These are phyloP conservation scores for Monosporozyma yasuniensis DNA, from an alignment of 805 yeast species.

Conservation along the genomic window DNA sequence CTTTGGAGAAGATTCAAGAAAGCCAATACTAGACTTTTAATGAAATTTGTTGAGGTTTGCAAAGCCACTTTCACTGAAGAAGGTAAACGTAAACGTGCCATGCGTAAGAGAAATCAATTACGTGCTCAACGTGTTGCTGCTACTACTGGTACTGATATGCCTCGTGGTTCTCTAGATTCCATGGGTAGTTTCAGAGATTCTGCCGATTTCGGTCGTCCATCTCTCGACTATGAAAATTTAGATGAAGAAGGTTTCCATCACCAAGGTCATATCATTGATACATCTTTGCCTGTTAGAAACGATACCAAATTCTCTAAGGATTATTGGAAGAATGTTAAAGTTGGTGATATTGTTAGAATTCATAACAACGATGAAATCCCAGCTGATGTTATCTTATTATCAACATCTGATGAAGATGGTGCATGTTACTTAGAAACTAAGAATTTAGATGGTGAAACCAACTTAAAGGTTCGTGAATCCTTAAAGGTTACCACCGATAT, in stretches of 20 bases:
- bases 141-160: slow-evolving; percentile 19
- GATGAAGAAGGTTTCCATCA: slow-evolving; percentile 57
- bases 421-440: slow-evolving; percentile 73
- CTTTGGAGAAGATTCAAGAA: slow-evolving; percentile 66
- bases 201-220: slow-evolving; percentile 29
- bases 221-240: slow-evolving; percentile 34
- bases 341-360: slow-evolving; percentile 65
- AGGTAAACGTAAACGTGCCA: slow-evolving; percentile 31
- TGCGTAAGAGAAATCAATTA: slow-evolving; percentile 25
- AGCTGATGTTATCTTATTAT: slow-evolving; percentile 56
- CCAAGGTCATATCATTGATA: slow-evolving; percentile 47
- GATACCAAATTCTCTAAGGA: slow-evolving; percentile 30
- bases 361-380: slow-evolving; percentile 73
- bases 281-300: slow-evolving; percentile 39
- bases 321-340: slow-evolving; percentile 59
- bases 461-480: slow-evolving; percentile 68
- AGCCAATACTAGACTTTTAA: slow-evolving; percentile 30
- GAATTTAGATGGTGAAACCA: slow-evolving; percentile 75
- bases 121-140: slow-evolving; percentile 18
- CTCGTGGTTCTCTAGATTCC: slow-evolving; percentile 35
- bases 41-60: slow-evolving; percentile 21
- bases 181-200: slow-evolving; percentile 27
- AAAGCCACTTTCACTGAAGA: slow-evolving; percentile 27
- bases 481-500: slow-evolving; percentile 49
- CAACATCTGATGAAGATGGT: slow-evolving; percentile 61